phyloP scores from a whole-genome alignment of 805 yeast species.

The Cyberlindnera maritima region DNA sequence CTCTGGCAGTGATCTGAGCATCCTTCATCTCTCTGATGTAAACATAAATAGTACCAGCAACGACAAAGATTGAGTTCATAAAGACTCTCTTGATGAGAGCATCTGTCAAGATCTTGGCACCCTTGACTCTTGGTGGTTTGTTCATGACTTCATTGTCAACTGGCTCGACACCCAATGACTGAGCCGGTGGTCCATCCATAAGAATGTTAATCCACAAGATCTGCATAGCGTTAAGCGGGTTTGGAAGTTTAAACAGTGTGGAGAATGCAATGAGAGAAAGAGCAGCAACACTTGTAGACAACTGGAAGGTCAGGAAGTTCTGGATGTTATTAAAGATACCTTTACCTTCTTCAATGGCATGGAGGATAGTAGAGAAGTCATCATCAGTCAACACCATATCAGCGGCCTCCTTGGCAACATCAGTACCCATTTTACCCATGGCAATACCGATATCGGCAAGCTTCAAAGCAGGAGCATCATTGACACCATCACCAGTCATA shows the following conservation, averaged over 20 bases:
- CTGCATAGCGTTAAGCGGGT: conserved; percentile 97
- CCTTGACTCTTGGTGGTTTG: conserved; percentile 91
- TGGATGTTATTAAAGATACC: conserved; percentile 96
- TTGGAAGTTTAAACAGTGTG: conserved; percentile 83
- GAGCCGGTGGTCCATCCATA: conserved; percentile 99
- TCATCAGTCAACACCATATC: conserved; percentile 98
- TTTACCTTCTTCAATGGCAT: conserved; percentile 96
- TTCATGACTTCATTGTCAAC: conserved; percentile 95
- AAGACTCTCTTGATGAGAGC: conserved; percentile 68
- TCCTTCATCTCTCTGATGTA: conserved; percentile 87
- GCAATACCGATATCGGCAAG: conserved; percentile 95
- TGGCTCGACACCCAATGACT: conserved; percentile 94
- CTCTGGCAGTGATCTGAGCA: conserved; percentile 81
- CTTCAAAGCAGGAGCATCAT: conserved; percentile 97
- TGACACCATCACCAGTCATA: conserved; percentile 99
- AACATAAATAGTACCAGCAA: conserved; percentile 87
- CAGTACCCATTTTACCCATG: conserved; percentile 93
- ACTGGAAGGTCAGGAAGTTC: conserved; percentile 90
- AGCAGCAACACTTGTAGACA: conserved; percentile 95
- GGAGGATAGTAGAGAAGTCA: conserved; percentile 89
- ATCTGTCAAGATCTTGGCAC: conserved; percentile 77
- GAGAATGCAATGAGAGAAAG: conserved; percentile 83
- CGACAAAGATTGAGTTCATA: conserved; percentile 68
- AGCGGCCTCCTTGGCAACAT: conserved; percentile 97
- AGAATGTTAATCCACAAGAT: conserved; percentile 95